These are phyloP conservation scores for Trypanosoma conorhini DNA, from an alignment of 208 protist genomes.

Conservation along the genomic window DNA sequence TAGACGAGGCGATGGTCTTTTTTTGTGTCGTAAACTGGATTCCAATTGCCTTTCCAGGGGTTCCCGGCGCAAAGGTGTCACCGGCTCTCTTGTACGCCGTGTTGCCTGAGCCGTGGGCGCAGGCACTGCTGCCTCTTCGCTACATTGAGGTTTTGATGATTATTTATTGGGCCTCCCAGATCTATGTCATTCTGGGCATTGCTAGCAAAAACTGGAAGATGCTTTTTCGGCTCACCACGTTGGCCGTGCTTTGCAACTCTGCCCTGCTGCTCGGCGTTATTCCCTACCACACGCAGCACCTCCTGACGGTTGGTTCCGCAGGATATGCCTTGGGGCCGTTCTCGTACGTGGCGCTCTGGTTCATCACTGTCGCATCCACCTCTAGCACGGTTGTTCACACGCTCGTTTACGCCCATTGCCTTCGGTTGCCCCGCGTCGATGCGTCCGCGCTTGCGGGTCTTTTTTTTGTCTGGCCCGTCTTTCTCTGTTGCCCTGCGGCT, in stretches of 20 bases:
- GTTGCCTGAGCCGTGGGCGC: conserved; percentile 23
- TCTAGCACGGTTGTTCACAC: conserved; percentile 81
- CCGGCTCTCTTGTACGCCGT: conserved; percentile 22
- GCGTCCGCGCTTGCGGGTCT: conserved; percentile 56
- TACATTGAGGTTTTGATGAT: conserved; percentile 60
- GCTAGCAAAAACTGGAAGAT: conserved; percentile 46
- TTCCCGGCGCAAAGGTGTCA: conserved; percentile 41
- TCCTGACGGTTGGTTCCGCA: conserved; percentile 24
- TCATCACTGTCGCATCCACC: conserved; percentile 71
- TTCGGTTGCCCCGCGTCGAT: conserved; percentile 34
- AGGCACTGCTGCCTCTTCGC: conserved; percentile 20
- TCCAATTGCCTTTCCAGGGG: conserved; percentile 49
- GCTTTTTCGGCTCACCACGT: conserved; percentile 62
- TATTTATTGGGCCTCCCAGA: conserved; percentile 63
- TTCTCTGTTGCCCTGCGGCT: conserved; percentile 44
- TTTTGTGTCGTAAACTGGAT: conserved; percentile 79
- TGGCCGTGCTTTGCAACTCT: conserved; percentile 57
- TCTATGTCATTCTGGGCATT: conserved; percentile 55
- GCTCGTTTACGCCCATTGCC: conserved; percentile 74
- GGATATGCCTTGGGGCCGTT: conserved; percentile 65
- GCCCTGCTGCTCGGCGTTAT: conserved; percentile 55
- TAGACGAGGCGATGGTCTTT: conserved; percentile 92
- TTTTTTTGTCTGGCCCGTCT: conserved; percentile 67
- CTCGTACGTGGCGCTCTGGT: conserved; percentile 82
- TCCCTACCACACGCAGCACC: conserved; percentile 42